Percentiles rank a stretch among this genome's conserved stretches.
Evolutionary conservation across 75 land plant genomes (phyloP).

Genomic region (Azolla pinnata): DNA sequence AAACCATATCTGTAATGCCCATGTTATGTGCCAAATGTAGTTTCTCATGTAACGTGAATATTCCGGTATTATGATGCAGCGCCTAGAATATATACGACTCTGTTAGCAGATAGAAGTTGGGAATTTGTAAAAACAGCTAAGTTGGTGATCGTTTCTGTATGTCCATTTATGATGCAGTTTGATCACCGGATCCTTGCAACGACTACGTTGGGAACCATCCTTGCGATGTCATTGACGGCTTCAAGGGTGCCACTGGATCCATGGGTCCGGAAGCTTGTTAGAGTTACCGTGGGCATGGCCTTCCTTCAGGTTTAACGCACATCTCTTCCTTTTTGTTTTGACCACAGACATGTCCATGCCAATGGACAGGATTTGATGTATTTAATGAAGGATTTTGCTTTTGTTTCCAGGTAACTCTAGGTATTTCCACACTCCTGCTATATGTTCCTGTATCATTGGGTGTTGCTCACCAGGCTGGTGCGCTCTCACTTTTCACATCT

Average conservation of each 20-base stretch:
- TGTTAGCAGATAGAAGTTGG: too few species aligned
- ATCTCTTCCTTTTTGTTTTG: not conserved
- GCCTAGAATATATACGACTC: too few species aligned
- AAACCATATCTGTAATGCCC: too few species aligned
- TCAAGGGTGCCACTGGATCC: conserved; percentile 66
- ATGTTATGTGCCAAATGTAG: too few species aligned
- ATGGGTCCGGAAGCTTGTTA: conserved; percentile 40
- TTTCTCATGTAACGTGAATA: too few species aligned
- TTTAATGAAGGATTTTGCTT: too few species aligned
- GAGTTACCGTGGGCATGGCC: conserved; percentile 56
- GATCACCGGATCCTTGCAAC: conserved; percentile 89
- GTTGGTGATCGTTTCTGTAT: too few species aligned
- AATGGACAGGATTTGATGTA: not conserved
- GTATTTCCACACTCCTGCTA: conserved; percentile 75
- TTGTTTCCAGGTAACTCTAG: conserved; percentile 64
- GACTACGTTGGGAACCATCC: conserved; percentile 50
- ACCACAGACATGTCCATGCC: too few species aligned
- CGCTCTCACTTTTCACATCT: conserved; percentile 68
- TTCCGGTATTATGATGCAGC: too few species aligned
- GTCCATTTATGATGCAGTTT: too few species aligned
- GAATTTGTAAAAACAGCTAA: too few species aligned
- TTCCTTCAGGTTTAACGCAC: conserved; percentile 62
- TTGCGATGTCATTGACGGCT: conserved; percentile 55
- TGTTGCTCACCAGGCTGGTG: conserved; percentile 93
- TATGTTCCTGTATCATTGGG: conserved; percentile 86